Percentiles rank a stretch among this genome's conserved stretches.
These are phyloP conservation scores for Nicotiana paniculata DNA, from an alignment of 257 asterid genomes.

Conservation along the genomic window DNA sequence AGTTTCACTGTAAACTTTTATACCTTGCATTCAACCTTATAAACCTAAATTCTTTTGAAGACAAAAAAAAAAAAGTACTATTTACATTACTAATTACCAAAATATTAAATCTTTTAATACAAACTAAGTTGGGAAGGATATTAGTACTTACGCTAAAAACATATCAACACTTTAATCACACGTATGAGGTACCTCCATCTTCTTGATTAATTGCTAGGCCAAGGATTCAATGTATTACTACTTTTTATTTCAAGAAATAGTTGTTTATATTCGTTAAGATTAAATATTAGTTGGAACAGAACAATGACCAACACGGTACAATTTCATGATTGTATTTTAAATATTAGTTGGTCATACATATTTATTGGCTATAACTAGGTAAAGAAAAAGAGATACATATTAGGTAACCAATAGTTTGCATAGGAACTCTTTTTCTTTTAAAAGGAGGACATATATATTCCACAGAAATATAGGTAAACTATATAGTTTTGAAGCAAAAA, in stretches of 20 bases:
- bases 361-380: background rate
- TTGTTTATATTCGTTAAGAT: background rate
- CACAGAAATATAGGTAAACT: background rate
- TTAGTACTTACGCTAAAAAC: background rate
- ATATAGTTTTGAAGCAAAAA: background rate
- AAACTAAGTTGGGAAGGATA: background rate
- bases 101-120: background rate
- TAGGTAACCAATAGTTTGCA: background rate
- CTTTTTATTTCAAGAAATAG: background rate
- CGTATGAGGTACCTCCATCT: background rate
- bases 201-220: background rate
- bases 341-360: background rate
- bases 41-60: background rate
- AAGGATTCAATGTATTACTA: background rate
- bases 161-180: background rate
- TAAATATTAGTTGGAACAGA: background rate
- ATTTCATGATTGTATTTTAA: background rate
- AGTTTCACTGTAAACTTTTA: background rate
- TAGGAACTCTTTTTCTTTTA: background rate
- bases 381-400: background rate
- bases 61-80: background rate
- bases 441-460: background rate
- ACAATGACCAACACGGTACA: background rate
- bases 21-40: background rate
- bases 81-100: background rate